Conservation (phyloP, 2,329 filamentous ascomycete species). For the Xylaria sp. region DNA sequence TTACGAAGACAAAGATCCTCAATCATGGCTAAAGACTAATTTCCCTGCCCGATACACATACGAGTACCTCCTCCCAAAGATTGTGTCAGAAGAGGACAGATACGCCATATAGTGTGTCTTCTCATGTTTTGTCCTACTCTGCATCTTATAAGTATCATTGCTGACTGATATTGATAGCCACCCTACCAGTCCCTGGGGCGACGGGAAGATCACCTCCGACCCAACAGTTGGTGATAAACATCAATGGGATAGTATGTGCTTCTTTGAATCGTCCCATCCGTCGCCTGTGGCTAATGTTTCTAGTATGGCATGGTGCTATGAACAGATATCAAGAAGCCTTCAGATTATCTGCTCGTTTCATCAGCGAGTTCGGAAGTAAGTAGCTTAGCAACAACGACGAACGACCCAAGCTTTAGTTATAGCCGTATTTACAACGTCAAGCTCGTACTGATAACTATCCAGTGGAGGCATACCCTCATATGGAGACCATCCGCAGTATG, state of each 20-base stretch:
- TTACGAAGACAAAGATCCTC: constrained; percentile 74
- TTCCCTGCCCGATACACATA: constrained; percentile 85
- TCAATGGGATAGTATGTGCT: constrained; percentile 73
- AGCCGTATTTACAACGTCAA: not conserved
- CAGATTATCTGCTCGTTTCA: constrained; percentile 76
- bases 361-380: constrained; percentile 78
- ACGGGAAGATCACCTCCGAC: constrained; percentile 72
- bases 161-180: constrained; percentile 53
- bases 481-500: constrained; percentile 75
- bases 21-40: constrained; percentile 78
- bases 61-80: constrained; percentile 75
- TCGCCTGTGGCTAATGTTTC: constrained; percentile 13
- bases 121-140: not conserved
- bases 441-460: constrained; percentile 14
- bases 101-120: constrained; percentile 65
- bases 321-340: constrained; percentile 82
- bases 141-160: not conserved
- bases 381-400: not conserved
- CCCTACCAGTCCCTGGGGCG: constrained; percentile 78
- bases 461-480: constrained; percentile 79
- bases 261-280: not conserved
- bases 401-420: not conserved
- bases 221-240: constrained; percentile 80
- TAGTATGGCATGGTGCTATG: constrained; percentile 79
- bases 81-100: constrained; percentile 69